Conservation (phyloP, 208 protist species). For the Trypanosoma avium region DNA sequence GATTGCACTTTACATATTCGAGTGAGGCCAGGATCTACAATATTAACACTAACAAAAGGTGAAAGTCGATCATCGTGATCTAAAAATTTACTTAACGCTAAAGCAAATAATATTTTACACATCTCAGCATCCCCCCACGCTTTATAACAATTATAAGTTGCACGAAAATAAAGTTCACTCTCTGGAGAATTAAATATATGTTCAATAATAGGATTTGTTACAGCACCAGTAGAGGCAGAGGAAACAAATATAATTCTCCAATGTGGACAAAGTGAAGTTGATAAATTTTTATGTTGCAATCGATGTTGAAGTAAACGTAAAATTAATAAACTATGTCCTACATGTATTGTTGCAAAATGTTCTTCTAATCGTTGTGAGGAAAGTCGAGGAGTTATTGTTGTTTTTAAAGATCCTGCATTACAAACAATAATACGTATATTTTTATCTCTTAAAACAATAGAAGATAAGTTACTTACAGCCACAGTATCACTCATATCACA, state of each 20-base stretch:
- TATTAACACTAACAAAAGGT: slow-evolving; percentile 45
- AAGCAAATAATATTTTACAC: slow-evolving; percentile 67
- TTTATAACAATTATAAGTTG: slow-evolving; percentile 36
- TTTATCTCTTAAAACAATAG: slow-evolving; percentile 37
- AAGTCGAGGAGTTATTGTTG: slow-evolving; percentile 35
- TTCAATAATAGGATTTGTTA: slow-evolving; percentile 28
- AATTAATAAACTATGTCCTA: slow-evolving; percentile 59
- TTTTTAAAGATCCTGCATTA: slow-evolving; percentile 42
- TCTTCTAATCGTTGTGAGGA: slow-evolving; percentile 53
- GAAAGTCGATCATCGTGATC: slow-evolving; percentile 36
- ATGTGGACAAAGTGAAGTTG: slow-evolving; percentile 13
- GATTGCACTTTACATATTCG: slow-evolving; percentile 42
- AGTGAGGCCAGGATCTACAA: slow-evolving; percentile 54
- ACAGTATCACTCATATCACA: slow-evolving; percentile 66
- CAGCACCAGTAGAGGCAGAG: slow-evolving; percentile 41
- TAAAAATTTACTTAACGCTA: slow-evolving; percentile 55
- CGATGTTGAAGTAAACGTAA: slow-evolving; percentile 51
- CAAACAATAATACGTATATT: slow-evolving; percentile 62
- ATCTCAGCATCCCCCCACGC: slow-evolving; percentile 61
- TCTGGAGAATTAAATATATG: slow-evolving; percentile 38
- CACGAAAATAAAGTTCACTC: slow-evolving; percentile 19
- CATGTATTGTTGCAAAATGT: slow-evolving; percentile 57
- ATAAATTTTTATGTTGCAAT: slow-evolving; percentile 16
- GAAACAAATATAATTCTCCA: slow-evolving; percentile 59
- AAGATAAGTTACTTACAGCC: slow-evolving; percentile 40